Base-by-base conservation (phyloP, 1,284 basidiomycete species). In the Anthracocystis setariae region DNA sequence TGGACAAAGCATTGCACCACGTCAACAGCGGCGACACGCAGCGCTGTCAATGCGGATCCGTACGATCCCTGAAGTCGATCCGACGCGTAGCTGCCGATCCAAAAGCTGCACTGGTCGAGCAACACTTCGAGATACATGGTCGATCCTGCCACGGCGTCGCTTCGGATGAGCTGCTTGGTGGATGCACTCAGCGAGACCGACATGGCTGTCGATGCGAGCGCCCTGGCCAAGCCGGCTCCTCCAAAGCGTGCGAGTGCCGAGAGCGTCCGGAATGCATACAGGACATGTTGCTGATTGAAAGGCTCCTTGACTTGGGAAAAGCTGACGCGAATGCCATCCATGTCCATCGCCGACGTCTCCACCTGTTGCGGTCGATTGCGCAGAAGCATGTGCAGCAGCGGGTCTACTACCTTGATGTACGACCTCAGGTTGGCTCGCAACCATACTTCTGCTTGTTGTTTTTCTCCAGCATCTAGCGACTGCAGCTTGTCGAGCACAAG, bases 231-330 rank as follows among this genome's bases (percentile, higher is more conserved):
- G 0, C 91, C 92, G 82, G 92, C 90, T 0, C 93, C 93, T 2
- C 93, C 94, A 79, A 94, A 94, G 23, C 89, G 88, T 43, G 92
- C 88, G 4, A 98, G 86, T 0, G 90, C 89, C 2, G 91, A 85
- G 3, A 97, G 82, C n/a, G 88, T 88, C 55, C 92, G 90, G 39
- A 95, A 83, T 7, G 92, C 83, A 81, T 84, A 82, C 37, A 88
- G 87, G 13, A 89, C 85, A 62, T 89, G 88, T 21, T 88, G 87
- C 71, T 93, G 89, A 78, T 96, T 92, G 72, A 92, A 91, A 0
- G 90, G 86, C 23, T 87, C 86, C 59, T 90, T 88, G 76, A 94
- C 94, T 1, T 85, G 76, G 74, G 39, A 42, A 2, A 51, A 43
- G 8, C n/a, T 37, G n/a, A 73, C 20, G 12, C 17, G 25, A 21